Evolutionary conservation across 768 basidiomycete genomes (phyloP).

Genomic region (Astraeus odoratus): DNA sequence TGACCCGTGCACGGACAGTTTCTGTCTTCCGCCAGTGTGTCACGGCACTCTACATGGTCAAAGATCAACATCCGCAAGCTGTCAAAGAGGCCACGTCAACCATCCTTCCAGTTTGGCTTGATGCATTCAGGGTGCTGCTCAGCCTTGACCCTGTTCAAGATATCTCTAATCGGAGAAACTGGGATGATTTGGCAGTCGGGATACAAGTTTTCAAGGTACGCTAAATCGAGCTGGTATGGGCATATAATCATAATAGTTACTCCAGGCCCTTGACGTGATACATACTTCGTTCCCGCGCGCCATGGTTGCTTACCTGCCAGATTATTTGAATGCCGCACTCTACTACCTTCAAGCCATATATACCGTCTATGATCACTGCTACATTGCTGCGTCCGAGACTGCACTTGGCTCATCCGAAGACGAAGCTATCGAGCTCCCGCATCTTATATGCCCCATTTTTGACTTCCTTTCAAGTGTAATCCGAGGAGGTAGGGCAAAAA

Average conservation of each 20-base stretch:
- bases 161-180: constrained; percentile 48
- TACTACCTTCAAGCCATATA: constrained; percentile 53
- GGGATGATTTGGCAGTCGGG: constrained; percentile 77
- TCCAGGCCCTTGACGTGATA: constrained; percentile 72
- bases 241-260: neutral
- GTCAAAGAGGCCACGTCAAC: constrained; percentile 76
- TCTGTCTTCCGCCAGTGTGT: constrained; percentile 89
- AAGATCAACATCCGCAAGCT: constrained; percentile 83
- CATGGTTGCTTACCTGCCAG: constrained; percentile 54
- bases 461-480: constrained; percentile 70
- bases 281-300: constrained; percentile 77
- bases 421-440: constrained; percentile 65
- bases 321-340: constrained; percentile 53
- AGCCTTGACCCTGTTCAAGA: constrained; percentile 58
- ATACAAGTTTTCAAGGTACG: constrained; percentile 82
- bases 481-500: constrained; percentile 56
- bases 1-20: constrained; percentile 81
- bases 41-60: constrained; percentile 88
- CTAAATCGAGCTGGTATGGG: neutral
- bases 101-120: constrained; percentile 88
- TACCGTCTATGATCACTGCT: constrained; percentile 54
- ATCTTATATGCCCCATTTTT: constrained; percentile 70
- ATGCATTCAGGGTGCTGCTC: constrained; percentile 77
- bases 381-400: constrained; percentile 48
- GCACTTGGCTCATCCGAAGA: constrained; percentile 68